Evolutionary conservation across 2,329 filamentous ascomycete genomes (phyloP), one percentile per base, ranked within the genome.

Genomic region (Aspergillus aculeatinus): DNA sequence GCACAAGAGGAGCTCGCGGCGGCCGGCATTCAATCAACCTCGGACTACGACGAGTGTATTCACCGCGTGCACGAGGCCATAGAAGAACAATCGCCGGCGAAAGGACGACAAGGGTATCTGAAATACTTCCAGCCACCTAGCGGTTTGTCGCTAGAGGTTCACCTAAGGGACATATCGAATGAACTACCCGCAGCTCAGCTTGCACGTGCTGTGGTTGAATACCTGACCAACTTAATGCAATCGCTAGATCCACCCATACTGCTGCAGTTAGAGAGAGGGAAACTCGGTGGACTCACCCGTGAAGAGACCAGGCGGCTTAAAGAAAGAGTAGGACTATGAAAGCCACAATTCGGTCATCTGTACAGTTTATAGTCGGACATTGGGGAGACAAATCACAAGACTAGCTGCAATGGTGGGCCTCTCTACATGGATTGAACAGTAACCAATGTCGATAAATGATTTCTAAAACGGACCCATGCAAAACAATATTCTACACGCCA

Each of bases 191-290:
- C 75, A 7, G 63, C 60, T 10, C 65, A 68, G 4, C 80, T 83
- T 39, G 78, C 81, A 49, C 60, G 67, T 3, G 61, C 65, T 1
- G 62, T 84, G 2, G 61, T 80, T 4, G 68, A 70, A 0, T 81
- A 81, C 59, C 63, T 86, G 6, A 63, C 70, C 0, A 69, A 74
- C 29, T 68, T 85, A 12, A 76, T 82, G 60, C 67, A 73, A 2
- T 72, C 70, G 6, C 68, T 82, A 19, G 69, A 79, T 21, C 71
- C 75, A 33, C 84, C 84, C 0, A 72, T 85, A 21, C 74, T 86
- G 1, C 66, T 79, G 1, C 83, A 85, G 63, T 72, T 86, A 4
- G 83, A 85, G 63, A 74, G 74, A 27, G 81, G 82, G 1, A 70
- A 76, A 65, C 66, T 82, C 7, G 67, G 71, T 16, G 74, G 74